Conservation (phyloP, 495 filamentous ascomycete genomes). For the Rusavskia elegans region DNA sequence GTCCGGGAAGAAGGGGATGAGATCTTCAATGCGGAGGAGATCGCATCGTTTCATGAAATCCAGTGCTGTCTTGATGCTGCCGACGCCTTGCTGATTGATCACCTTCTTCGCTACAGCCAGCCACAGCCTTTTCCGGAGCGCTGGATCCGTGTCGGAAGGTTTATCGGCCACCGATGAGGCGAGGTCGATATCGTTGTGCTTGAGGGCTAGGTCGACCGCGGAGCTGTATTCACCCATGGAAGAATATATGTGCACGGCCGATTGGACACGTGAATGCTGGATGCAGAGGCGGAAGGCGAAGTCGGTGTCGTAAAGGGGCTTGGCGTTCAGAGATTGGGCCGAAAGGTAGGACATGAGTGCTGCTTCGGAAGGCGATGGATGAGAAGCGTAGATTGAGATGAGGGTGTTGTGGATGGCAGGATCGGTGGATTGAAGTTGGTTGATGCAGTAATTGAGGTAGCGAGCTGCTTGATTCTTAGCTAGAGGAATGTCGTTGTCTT, state of each 20-base stretch:
- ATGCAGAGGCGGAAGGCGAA: constrained; percentile 94
- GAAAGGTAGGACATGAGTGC: constrained; percentile 79
- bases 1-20: constrained; percentile 97
- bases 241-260: constrained; percentile 90
- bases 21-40: constrained; percentile 81
- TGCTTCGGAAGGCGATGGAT: constrained; percentile 64
- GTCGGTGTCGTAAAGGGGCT: constrained; percentile 83
- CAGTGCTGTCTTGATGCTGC: constrained; percentile 78
- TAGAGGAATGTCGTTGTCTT: constrained; percentile 36
- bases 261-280: constrained; percentile 77
- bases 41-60: constrained; percentile 87
- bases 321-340: constrained; percentile 45
- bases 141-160: constrained; percentile 47
- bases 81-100: constrained; percentile 57
- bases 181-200: constrained; percentile 76
- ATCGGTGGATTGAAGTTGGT: constrained; percentile 64
- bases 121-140: constrained; percentile 89
- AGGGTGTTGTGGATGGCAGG: constrained; percentile 95
- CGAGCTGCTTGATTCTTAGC: constrained; percentile 82
- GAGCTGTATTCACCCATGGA: constrained; percentile 85
- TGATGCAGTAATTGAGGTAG: constrained; percentile 86
- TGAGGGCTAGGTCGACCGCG: constrained; percentile 80
- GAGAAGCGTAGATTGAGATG: constrained; percentile 87
- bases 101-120: constrained; percentile 85
- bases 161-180: constrained; percentile 82